Percentiles rank a stretch among this genome's conserved stretches.
phyloP scores from a whole-genome alignment of 2,329 filamentous ascomycete genomes.

The Calycina herbarum region DNA sequence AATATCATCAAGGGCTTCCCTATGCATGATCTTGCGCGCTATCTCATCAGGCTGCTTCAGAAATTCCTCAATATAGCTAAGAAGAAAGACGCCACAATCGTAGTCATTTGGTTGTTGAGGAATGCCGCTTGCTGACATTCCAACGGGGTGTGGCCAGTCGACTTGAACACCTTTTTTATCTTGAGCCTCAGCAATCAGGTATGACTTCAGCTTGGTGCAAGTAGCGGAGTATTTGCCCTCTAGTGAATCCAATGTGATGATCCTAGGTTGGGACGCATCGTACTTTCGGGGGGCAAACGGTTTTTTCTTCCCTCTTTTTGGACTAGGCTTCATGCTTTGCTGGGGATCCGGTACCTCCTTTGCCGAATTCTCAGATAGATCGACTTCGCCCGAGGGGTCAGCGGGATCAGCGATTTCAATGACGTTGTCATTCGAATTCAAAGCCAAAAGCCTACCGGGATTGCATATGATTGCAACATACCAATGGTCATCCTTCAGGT shows the following conservation, averaged over 20 bases:
- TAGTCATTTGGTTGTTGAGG: slow-evolving; percentile 6
- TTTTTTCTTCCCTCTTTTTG: background rate
- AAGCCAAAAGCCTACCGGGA: slow-evolving; percentile 1
- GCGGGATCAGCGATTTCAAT: background rate
- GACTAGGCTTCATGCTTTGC: background rate
- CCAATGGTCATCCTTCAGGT: slow-evolving; percentile 4
- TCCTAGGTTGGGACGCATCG: background rate
- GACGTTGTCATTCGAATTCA: background rate
- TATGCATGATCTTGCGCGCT: slow-evolving; percentile 1
- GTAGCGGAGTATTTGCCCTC: background rate
- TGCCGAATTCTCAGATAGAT: background rate
- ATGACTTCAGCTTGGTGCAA: slow-evolving; percentile 9
- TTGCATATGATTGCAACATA: slow-evolving; percentile 15
- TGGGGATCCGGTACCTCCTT: background rate
- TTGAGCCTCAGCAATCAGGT: slow-evolving; percentile 2
- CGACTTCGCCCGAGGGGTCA: background rate
- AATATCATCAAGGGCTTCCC: background rate
- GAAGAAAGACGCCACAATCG: slow-evolving; percentile 11
- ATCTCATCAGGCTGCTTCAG: slow-evolving; percentile 8
- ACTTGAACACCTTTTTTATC: background rate
- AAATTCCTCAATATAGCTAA: slow-evolving; percentile 11
- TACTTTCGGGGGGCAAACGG: background rate
- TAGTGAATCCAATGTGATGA: slow-evolving; percentile 9
- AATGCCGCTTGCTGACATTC: background rate
- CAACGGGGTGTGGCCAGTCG: background rate